A percentile compares a stretch with the other conserved stretches of the same genome.
phyloP scores from a whole-genome alignment of 2,329 filamentous ascomycete genomes.

The Talaromyces sp. region DNA sequence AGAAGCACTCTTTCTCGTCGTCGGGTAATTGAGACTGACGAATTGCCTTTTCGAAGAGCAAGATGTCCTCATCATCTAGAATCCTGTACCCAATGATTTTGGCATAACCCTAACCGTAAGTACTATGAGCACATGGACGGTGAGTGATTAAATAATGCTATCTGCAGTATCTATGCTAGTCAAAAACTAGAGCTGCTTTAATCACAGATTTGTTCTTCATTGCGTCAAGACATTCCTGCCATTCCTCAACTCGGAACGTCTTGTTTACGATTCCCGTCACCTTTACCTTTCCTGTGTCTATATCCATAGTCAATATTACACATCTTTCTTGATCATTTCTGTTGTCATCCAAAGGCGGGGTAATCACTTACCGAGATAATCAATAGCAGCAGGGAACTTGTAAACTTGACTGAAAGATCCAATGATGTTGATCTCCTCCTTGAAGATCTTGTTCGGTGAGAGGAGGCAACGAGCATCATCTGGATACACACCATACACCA shows the following conservation, averaged over 20 bases:
- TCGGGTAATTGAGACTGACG: slow-evolving; percentile 12
- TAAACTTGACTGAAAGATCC: neutral
- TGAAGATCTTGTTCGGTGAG: neutral
- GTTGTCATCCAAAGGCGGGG: too few species aligned
- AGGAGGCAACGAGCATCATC: neutral
- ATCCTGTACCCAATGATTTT: neutral
- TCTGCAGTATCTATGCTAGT: neutral
- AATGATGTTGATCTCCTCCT: neutral
- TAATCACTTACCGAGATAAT: neutral
- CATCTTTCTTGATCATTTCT: too few species aligned
- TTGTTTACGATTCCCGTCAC: neutral
- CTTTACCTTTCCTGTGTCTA: neutral
- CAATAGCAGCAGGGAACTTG: neutral
- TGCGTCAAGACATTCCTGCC: neutral
- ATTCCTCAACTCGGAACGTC: neutral
- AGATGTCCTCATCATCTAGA: neutral
- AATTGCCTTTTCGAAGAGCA: neutral
- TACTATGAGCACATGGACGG: too few species aligned
- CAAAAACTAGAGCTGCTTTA: neutral
- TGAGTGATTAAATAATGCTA: too few species aligned
- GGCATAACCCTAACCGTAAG: neutral
- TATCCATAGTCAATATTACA: too few species aligned
- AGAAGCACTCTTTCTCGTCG: slow-evolving; percentile 18
- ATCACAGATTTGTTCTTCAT: neutral
- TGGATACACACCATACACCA: neutral